phyloP scores from a whole-genome alignment of 495 filamentous ascomycete species.

The Talaromyces thailandensis region DNA sequence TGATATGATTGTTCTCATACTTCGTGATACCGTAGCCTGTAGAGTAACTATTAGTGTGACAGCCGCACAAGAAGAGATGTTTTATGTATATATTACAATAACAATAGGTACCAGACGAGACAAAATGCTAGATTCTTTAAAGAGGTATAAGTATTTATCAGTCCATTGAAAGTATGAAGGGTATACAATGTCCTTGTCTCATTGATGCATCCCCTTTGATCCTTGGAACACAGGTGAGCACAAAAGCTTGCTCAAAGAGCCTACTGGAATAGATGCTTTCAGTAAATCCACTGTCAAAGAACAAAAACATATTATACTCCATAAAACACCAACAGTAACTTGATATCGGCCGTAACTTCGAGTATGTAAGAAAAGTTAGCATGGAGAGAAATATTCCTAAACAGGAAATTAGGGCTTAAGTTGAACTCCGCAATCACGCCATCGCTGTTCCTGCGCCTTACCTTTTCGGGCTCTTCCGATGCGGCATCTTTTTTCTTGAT shows the following conservation, averaged over 20 bases:
- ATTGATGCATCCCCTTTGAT: neutral
- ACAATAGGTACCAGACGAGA: neutral
- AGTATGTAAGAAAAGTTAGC: neutral
- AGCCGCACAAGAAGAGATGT: neutral
- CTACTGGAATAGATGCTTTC: neutral
- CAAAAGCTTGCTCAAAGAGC: neutral
- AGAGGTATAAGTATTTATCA: neutral
- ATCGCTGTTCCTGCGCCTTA: constrained; percentile 2
- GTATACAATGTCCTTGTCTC: neutral
- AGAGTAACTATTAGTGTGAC: neutral
- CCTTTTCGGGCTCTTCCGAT: neutral
- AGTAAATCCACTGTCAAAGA: neutral
- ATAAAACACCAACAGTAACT: neutral
- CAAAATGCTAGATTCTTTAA: neutral
- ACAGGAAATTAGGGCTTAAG: neutral
- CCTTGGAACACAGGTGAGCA: neutral
- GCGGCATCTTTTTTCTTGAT: neutral
- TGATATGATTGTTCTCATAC: neutral
- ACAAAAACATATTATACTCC: neutral
- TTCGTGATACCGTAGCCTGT: neutral
- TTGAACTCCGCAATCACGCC: neutral
- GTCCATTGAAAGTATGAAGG: neutral
- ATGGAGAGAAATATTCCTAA: neutral
- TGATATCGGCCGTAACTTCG: neutral
- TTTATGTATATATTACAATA: neutral